A percentile compares a stretch with the other conserved stretches of the same genome.
phyloP scores from a whole-genome alignment of 208 protist species.

The Leishmania gerbilli region DNA sequence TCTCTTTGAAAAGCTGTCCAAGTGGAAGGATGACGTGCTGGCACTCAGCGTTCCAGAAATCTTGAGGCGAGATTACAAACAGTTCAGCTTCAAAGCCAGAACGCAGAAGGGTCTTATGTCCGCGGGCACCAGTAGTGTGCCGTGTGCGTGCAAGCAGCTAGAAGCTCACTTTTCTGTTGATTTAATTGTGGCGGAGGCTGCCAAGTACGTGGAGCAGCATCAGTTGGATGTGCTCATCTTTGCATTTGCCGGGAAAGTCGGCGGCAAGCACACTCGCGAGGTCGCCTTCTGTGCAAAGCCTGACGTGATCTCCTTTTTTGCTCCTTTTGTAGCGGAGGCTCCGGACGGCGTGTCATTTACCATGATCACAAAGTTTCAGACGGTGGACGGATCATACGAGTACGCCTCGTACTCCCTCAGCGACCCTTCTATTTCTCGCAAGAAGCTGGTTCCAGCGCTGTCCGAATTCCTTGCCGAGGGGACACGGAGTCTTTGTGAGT shows the following conservation, averaged over 20 bases:
- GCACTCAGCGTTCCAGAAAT: constrained; percentile 68
- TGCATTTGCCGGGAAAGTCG: constrained; percentile 60
- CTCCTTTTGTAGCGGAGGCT: constrained; percentile 37
- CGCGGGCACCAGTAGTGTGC: constrained; percentile 77
- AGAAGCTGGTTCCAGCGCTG: constrained; percentile 67
- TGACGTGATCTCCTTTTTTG: constrained; percentile 38
- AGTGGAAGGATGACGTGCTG: constrained; percentile 82
- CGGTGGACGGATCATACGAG: constrained; percentile 22
- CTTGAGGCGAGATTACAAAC: constrained; percentile 82
- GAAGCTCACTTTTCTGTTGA: constrained; percentile 30
- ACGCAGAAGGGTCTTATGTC: constrained; percentile 16
- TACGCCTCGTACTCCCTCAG: constrained; percentile 63
- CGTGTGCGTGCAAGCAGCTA: constrained; percentile 67
- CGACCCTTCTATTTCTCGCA: constrained; percentile 77
- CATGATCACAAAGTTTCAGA: constrained; percentile 18
- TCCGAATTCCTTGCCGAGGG: constrained; percentile 54
- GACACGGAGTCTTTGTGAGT: constrained; percentile 38
- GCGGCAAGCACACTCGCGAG: constrained; percentile 59
- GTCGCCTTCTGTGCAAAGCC: constrained; percentile 51
- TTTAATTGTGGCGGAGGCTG: constrained; percentile 33
- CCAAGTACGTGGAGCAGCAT: constrained; percentile 42
- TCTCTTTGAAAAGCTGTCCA: constrained; percentile 56
- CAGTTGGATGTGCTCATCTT: constrained; percentile 66
- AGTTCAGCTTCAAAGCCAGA: constrained; percentile 50
- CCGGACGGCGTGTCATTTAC: constrained; percentile 42